A percentile compares a stretch with the other conserved stretches of the same genome.
These are phyloP conservation scores for Calocera cornea DNA, from an alignment of 768 basidiomycete genomes.

Conservation along the genomic window DNA sequence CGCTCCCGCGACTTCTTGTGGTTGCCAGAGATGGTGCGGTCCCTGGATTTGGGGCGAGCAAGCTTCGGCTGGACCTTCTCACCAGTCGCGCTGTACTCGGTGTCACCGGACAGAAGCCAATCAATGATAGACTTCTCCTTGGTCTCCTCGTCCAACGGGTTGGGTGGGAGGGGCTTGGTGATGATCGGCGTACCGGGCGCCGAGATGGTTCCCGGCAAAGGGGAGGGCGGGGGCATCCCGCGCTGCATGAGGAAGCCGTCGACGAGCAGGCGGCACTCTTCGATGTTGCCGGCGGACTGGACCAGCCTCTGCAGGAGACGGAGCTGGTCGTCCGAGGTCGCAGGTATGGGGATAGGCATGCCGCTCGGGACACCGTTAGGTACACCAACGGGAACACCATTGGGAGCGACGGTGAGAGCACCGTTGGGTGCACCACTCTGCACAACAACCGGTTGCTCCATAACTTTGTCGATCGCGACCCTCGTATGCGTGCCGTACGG, in stretches of 20 bases:
- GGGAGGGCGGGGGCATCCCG: conserved; percentile 22
- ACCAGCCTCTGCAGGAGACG: not conserved
- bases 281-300: conserved; percentile 15
- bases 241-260: conserved; percentile 65
- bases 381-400: not conserved
- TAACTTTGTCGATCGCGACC: not conserved
- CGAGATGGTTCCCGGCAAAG: not conserved
- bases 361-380: not conserved
- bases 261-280: conserved; percentile 74
- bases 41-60: not conserved
- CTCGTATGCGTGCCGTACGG: not conserved
- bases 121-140: not conserved
- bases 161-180: not conserved
- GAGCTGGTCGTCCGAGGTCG: not conserved
- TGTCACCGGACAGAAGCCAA: not conserved
- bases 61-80: not conserved
- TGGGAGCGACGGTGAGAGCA: no score
- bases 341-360: not conserved
- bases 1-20: conserved; percentile 1
- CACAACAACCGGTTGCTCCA: not conserved
- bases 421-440: not conserved
- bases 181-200: not conserved
- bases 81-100: not conserved
- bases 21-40: not conserved
- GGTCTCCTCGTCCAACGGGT: not conserved